These are phyloP conservation scores for Rostrohypoxylon terebratum DNA, from an alignment of 495 filamentous ascomycete species.

Conservation along the genomic window DNA sequence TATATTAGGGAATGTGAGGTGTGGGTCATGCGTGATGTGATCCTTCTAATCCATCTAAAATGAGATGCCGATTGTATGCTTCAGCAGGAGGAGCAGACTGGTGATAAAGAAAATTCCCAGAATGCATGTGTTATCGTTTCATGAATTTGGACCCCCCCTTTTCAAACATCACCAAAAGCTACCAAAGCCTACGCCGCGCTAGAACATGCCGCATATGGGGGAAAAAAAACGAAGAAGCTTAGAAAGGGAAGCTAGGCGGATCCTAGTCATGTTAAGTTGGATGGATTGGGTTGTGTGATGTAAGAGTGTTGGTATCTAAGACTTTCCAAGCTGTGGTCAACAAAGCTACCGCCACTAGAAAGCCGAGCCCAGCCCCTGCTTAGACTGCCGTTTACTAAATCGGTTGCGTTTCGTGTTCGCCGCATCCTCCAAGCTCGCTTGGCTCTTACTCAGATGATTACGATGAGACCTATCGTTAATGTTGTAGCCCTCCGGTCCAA, in stretches of 20 bases:
- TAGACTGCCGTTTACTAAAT: slow-evolving; percentile 90
- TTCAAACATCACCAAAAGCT: slow-evolving; percentile 49
- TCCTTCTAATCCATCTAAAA: slow-evolving; percentile 47
- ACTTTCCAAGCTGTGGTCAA: slow-evolving; percentile 30
- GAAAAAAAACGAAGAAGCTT: slow-evolving; percentile 28
- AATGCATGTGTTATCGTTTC: slow-evolving; percentile 50
- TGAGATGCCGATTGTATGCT: slow-evolving; percentile 38
- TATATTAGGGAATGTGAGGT: slow-evolving; percentile 47
- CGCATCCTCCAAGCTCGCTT: slow-evolving; percentile 68
- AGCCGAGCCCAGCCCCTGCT: slow-evolving; percentile 86
- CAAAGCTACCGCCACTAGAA: slow-evolving; percentile 61
- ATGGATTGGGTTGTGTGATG: slow-evolving; percentile 9
- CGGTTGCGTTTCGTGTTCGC: slow-evolving; percentile 71
- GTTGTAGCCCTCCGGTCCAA: slow-evolving; percentile 63
- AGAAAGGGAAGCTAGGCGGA: slow-evolving; percentile 24
- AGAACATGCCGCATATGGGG: slow-evolving; percentile 50
- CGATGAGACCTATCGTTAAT: slow-evolving; percentile 63
- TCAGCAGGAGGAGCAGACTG: slow-evolving; percentile 23
- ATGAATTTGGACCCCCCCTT: slow-evolving; percentile 42
- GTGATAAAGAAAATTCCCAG: slow-evolving; percentile 38
- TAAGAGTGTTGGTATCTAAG: slow-evolving; percentile 20
- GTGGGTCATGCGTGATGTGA: slow-evolving; percentile 36
- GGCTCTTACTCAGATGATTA: slow-evolving; percentile 65
- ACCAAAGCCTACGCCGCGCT: slow-evolving; percentile 54
- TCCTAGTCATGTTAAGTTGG: slow-evolving; percentile 9